Evolutionary conservation across 306 rosid genomes (phyloP), one percentile per base, ranked within the genome.

Genomic region (Vigna reflexopilosa): DNA sequence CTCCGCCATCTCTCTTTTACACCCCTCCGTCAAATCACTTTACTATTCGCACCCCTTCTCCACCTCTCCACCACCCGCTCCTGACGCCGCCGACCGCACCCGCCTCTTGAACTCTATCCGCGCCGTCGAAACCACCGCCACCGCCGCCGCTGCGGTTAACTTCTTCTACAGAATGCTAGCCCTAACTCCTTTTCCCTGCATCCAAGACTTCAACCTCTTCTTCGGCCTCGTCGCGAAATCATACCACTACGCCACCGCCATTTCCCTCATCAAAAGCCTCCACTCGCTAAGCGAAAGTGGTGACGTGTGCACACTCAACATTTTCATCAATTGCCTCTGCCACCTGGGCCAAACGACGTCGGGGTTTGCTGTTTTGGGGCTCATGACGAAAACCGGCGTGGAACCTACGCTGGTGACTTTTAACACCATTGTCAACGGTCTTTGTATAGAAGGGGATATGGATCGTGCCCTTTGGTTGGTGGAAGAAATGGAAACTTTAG

Each of bases 131-230:
- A 61, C 40, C 49, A 32, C 32, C 24, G 9, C 66, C 66, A 9
- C 77, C 66, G 19, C 77, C 48, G 66, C 69, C n/a, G 26, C 78
- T 28, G 82, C 85, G 9, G 19, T 78, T 15, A n/a, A 66, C n/a
- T n/a, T 81, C 57, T 83, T 85, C 66, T 52, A 66, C 67, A 28
- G 45, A 63, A 82, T 87, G 86, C 75, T 83, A 72, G 28, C 62
- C 0, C n/a, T 67, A 12, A 24, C 54, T 0, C 86, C 83, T 36
- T 40, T 77, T 36, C 89, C 86, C 1, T 16, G 47, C 19, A 2
- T 63, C 1, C 67, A 68, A 4, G 75, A 75, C 20, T 88, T 83
- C 72, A 83, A 32, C 75, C 44, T 72, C 22, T 1, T 88, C 0
- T 57, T 85, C 48, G 76, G 76, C 2, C 57, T 63, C 76, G 26